phyloP scores from a whole-genome alignment of 176 grass and related monocot species.

The Thinopyrum elongatum region DNA sequence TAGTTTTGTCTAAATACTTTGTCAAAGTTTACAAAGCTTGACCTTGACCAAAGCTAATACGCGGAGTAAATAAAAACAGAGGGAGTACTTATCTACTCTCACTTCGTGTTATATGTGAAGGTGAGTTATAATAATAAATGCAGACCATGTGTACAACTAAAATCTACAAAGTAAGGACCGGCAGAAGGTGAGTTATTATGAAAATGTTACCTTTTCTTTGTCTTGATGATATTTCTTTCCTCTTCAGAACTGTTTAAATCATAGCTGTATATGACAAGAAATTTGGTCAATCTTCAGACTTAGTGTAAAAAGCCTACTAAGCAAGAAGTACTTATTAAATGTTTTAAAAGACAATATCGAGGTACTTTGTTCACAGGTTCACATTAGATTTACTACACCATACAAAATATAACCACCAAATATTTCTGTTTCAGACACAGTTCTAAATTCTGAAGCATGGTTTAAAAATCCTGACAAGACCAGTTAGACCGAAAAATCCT shows the following conservation, averaged over 20 bases:
- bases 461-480: neutral
- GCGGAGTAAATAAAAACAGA: too few species aligned
- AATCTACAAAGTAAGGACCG: neutral
- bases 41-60: too few species aligned
- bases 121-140: conserved; percentile 18
- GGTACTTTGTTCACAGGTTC: neutral
- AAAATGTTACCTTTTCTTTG: conserved; percentile 66
- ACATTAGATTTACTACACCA: neutral
- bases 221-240: conserved; percentile 62
- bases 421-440: neutral
- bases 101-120: conserved; percentile 25
- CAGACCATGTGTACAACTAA: neutral
- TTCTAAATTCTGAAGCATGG: neutral
- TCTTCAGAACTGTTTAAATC: conserved; percentile 72
- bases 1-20: too few species aligned
- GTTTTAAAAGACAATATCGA: neutral
- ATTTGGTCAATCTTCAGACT: conserved; percentile 14
- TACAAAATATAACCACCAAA: neutral
- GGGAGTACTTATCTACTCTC: neutral
- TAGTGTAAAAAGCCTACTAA: conserved; percentile 8
- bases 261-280: conserved; percentile 61
- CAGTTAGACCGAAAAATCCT: neutral
- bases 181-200: neutral
- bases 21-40: too few species aligned
- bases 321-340: conserved; percentile 3